Evolutionary conservation across 768 basidiomycete genomes (phyloP), one percentile per base, ranked within the genome.

Genomic region (Suillus paluster): DNA sequence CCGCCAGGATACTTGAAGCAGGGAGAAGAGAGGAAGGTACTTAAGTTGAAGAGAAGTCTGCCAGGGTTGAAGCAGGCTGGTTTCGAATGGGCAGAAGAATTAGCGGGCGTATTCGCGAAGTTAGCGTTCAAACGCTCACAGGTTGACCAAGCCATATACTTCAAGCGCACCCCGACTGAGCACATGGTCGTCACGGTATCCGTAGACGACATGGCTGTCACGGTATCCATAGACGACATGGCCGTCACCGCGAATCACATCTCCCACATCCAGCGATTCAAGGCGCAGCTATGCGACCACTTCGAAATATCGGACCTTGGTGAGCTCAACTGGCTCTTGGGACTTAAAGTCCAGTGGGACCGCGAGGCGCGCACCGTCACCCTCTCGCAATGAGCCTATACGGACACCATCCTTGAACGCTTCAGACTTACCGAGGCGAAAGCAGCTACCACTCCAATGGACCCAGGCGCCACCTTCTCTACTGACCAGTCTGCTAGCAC

Each of bases 271-370:
- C n/a, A 19, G 3, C 19, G 19, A 9, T n/a, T 62, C 34, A 62
- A 62, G 25, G 30, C 21, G 4, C 62, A 75, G 49, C 62, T 80
- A 6, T 63, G 59, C 11, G 41, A 25, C 1, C 55, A 66, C 33
- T 77, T 75, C 41, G 66, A 79, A 11, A 71, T 78, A 3, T 75
- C 71, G 0, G 67, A 70, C 30, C 53, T 78, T 0, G 73, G 79
- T 1, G n/a, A n/a, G n/a, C n/a, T n/a, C n/a, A n/a, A n/a, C n/a
- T n/a, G n/a, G n/a, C n/a, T n/a, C n/a, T n/a, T 21, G 12, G 44
- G 44, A 0, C 4, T 45, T 2, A 45, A 45, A 21, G 44, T 81
- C 19, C 56, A 57, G 0, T 65, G 68, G 4, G 60, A 73, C 55
- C n/a, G 57, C 1, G 21, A 64, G 7, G 34, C 61, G 8, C 65